Evolutionary conservation across 75 land plant genomes (phyloP).

Genomic region (Selaginella tamariscina): DNA sequence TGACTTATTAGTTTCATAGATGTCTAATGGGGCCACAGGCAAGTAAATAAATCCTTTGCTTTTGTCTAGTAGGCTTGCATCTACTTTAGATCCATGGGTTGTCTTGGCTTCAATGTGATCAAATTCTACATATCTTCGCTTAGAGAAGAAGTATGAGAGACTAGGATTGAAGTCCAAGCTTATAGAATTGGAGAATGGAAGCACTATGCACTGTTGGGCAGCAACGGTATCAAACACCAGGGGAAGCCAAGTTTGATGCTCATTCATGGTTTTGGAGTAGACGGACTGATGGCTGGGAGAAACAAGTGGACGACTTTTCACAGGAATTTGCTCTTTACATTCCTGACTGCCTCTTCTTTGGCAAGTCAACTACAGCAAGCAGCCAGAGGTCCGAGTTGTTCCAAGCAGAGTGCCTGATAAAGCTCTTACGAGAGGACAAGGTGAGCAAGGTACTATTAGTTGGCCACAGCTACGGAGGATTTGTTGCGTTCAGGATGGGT

Average conservation of each 20-base stretch:
- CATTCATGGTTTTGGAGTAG: constrained; percentile 11
- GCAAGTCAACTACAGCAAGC: constrained; percentile 7
- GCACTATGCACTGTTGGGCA: constrained; percentile 6
- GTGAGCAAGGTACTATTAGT: constrained; percentile 6
- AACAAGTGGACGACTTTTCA: neutral
- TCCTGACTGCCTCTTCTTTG: constrained; percentile 1
- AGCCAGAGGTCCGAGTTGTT: constrained; percentile 3
- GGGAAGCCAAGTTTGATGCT: constrained; percentile 9
- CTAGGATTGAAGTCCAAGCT: constrained; percentile 2
- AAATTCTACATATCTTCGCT: neutral
- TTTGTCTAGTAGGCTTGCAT: too few species aligned
- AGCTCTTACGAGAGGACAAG: neutral
- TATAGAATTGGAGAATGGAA: neutral
- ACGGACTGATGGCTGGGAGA: neutral
- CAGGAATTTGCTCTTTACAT: neutral
- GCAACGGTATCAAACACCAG: neutral
- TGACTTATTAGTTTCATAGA: too few species aligned
- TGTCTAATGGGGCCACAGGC: too few species aligned
- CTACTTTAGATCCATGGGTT: too few species aligned
- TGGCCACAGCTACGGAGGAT: constrained; percentile 89
- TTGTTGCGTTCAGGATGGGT: constrained; percentile 73
- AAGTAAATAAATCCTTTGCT: too few species aligned
- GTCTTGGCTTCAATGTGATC: neutral
- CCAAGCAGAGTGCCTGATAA: constrained; percentile 4
- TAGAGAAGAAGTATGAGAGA: neutral